phyloP scores from a whole-genome alignment of 1,284 basidiomycete species.

The Cryptococcus sp. region DNA sequence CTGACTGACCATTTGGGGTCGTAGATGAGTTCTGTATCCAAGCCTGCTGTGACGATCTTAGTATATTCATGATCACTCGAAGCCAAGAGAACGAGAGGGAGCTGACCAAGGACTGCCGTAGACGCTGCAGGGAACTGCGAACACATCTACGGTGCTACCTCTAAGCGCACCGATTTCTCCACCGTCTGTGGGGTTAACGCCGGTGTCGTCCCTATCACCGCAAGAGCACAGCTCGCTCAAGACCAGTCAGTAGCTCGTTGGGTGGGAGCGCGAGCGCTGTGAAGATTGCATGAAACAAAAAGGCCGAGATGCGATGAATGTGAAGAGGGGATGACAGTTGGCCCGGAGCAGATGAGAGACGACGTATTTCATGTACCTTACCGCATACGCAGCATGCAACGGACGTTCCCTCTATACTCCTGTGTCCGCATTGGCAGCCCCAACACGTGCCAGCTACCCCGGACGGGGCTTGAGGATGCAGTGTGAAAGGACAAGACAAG shows the following conservation, averaged over 20 bases:
- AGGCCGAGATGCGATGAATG: too few species aligned
- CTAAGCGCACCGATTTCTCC: conserved; percentile 51
- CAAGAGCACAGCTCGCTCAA: neutral
- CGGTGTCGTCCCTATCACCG: conserved; percentile 10
- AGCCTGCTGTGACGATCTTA: conserved; percentile 61
- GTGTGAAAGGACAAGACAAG: too few species aligned
- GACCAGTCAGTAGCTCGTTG: neutral
- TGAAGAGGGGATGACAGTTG: too few species aligned
- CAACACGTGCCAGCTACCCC: too few species aligned
- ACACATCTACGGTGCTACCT: conserved; percentile 62
- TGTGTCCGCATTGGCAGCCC: too few species aligned
- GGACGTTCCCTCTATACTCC: too few species aligned
- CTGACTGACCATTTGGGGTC: conserved; percentile 1
- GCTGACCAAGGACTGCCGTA: conserved; percentile 5
- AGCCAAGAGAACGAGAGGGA: neutral
- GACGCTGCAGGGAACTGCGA: conserved; percentile 61
- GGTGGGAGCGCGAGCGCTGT: neutral
- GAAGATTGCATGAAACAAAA: neutral
- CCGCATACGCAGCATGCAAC: too few species aligned
- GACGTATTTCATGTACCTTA: too few species aligned
- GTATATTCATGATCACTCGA: conserved; percentile 3
- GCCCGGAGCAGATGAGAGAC: too few species aligned
- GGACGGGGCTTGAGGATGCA: too few species aligned
- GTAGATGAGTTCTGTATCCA: conserved; percentile 65
- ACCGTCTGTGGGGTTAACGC: conserved; percentile 35